Base-by-base conservation (phyloP, 177 flowering plant genomes). In the Tripterygium wilfordii region DNA sequence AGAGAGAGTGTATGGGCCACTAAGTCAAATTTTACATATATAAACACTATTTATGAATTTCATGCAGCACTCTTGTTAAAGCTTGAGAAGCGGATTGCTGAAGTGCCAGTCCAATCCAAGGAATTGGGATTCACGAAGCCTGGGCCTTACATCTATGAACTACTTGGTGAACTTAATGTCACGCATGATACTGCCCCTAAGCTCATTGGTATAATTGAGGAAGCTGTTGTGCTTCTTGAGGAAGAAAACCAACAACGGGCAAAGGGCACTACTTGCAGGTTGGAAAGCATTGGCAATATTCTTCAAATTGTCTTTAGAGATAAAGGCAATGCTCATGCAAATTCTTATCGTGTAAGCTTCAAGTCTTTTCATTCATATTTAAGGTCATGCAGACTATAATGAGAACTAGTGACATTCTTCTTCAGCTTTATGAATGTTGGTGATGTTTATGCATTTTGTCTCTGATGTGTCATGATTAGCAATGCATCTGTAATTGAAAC, bases 121-220 rank as follows among this genome's bases (percentile, higher is more conserved):
- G 99, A 89, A 53, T 54, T 76, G 45, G 99, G 99, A 47, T 92
- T 82, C 65, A 85, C 97, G 33, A 79, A 69, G 69, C 96, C 96
- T 49, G 99, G 99, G 41, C 82, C 85, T 45, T 86, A 88, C 68
- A 83, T 92, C 51, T 89, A 82, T 65, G 88, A 89, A 59, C 49
- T 92, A 26, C 75, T 92, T 56, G 76, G 68, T 65, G 94, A 84
- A 40, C 74, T 92, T 14, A 84, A 86, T 62, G 77, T 86, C 40
- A 86, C 78, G 1, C 37, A 68, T 29, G 63, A 70, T 26, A 84
- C 96, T 53, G 69, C 83, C 22, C 54, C 54, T 39, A 82, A 71
- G 78, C 83, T 92, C 27, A 76, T 72, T 50, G 70, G 57, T 32
- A 86, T 66, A 36, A 68, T 86, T 62, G 90, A 82, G 31, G 76